A percentile compares a stretch with the other conserved stretches of the same genome.
Evolutionary conservation across 2,329 filamentous ascomycete genomes (phyloP).

Genomic region (Neoascochyta sp.): DNA sequence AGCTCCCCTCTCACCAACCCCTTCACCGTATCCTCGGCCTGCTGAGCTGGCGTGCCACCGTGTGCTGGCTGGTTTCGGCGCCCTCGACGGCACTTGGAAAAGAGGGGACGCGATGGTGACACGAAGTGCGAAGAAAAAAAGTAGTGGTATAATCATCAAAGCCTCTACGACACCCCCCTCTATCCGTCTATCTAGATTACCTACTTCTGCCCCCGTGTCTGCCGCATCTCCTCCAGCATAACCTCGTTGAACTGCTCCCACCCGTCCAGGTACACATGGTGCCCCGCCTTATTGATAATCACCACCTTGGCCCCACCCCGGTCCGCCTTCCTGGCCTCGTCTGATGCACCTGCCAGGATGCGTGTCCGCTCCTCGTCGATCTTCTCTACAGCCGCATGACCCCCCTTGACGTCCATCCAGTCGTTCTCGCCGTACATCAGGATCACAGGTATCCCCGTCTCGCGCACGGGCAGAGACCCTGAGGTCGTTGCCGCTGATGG

Average conservation of each 20-base stretch:
- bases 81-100: too few species aligned
- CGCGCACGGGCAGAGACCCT: slow-evolving; percentile 31
- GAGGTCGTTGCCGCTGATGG: slow-evolving; percentile 1
- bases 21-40: too few species aligned
- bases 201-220: slow-evolving; percentile 54
- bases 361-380: slow-evolving; percentile 65
- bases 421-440: slow-evolving; percentile 97
- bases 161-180: too few species aligned
- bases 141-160: too few species aligned
- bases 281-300: slow-evolving; percentile 67
- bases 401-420: slow-evolving; percentile 96
- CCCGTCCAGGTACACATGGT: slow-evolving; percentile 69
- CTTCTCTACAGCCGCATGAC: slow-evolving; percentile 73
- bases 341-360: slow-evolving; percentile 58
- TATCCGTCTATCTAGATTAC: too few species aligned
- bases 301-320: slow-evolving; percentile 80
- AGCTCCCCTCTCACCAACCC: too few species aligned
- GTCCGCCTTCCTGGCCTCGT: slow-evolving; percentile 67
- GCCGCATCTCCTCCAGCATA: slow-evolving; percentile 63
- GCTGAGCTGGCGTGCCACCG: too few species aligned
- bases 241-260: slow-evolving; percentile 67
- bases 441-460: slow-evolving; percentile 74
- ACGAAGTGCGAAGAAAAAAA: too few species aligned
- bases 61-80: too few species aligned
- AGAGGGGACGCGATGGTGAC: too few species aligned